Percentiles rank a stretch among this genome's conserved stretches.
These are phyloP conservation scores for Xerocomus brunneocitrinus DNA, from an alignment of 768 basidiomycete genomes.

Conservation along the genomic window DNA sequence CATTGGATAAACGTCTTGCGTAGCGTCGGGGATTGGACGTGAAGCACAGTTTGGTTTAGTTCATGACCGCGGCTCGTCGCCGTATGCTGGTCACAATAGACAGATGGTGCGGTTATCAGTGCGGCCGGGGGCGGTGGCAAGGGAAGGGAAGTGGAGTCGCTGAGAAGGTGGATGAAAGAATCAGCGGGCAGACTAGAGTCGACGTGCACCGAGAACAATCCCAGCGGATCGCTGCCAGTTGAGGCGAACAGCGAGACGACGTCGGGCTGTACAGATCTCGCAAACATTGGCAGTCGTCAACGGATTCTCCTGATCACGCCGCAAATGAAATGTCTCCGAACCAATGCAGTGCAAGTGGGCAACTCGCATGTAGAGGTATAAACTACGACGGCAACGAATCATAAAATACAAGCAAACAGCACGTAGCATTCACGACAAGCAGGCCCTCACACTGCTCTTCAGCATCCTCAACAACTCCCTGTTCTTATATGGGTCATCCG, in stretches of 20 bases:
- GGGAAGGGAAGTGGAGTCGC: slow-evolving; percentile 52
- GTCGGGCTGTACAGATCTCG: slow-evolving; percentile 53
- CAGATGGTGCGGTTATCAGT: slow-evolving; percentile 41
- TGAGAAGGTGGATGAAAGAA: slow-evolving; percentile 60
- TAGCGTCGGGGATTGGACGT: slow-evolving; percentile 74
- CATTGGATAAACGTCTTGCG: slow-evolving; percentile 63
- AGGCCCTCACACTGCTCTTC: slow-evolving; percentile 40
- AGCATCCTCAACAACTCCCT: slow-evolving; percentile 52
- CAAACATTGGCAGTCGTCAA: slow-evolving; percentile 41
- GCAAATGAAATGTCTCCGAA: slow-evolving; percentile 13
- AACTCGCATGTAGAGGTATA: background rate
- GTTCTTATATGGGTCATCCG: slow-evolving; percentile 49
- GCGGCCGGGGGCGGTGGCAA: slow-evolving; percentile 41
- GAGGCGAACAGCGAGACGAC: slow-evolving; percentile 75
- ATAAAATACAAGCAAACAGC: slow-evolving; percentile 17
- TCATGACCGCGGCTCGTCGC: slow-evolving; percentile 32
- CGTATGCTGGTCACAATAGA: slow-evolving; percentile 26
- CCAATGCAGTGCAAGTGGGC: background rate
- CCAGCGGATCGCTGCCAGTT: slow-evolving; percentile 57
- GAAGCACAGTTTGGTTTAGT: slow-evolving; percentile 66
- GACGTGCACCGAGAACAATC: slow-evolving; percentile 44
- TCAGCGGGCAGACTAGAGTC: slow-evolving; percentile 54
- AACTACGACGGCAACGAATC: background rate
- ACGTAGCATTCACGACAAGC: slow-evolving; percentile 11
- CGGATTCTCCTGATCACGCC: slow-evolving; percentile 17